Percentiles rank a stretch among this genome's conserved stretches.
Evolutionary conservation across 2,329 filamentous ascomycete species (phyloP).

Genomic region (Penicillium olsonii): DNA sequence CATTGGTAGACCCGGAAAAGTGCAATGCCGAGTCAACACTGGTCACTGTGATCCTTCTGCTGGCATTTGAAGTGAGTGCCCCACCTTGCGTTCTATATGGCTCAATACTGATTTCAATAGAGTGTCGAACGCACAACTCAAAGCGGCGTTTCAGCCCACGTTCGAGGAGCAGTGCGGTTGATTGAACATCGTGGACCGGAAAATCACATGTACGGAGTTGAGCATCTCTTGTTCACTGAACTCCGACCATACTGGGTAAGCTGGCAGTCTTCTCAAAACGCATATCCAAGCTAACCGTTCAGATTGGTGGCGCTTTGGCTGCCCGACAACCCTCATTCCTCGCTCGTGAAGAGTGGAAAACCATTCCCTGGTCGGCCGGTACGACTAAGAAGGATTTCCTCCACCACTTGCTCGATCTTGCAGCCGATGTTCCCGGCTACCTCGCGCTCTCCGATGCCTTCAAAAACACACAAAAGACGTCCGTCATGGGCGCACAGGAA

Average conservation of each 20-base stretch:
- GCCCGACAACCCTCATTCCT: constrained; percentile 38
- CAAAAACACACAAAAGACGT: constrained; percentile 22
- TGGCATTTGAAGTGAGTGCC: constrained; percentile 38
- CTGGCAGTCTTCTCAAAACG: neutral
- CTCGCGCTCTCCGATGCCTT: constrained; percentile 35
- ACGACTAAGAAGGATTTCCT: constrained; percentile 40
- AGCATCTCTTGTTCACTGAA: constrained; percentile 42
- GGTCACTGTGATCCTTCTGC: constrained; percentile 40
- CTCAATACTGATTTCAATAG: constrained; percentile 16
- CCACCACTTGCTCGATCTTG: constrained; percentile 40
- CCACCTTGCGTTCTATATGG: neutral
- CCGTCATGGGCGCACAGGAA: constrained; percentile 32
- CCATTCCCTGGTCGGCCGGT: constrained; percentile 39
- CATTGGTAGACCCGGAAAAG: constrained; percentile 36
- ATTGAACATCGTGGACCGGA: constrained; percentile 43
- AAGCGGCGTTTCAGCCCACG: constrained; percentile 34
- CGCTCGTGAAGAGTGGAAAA: constrained; percentile 41
- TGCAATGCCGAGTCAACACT: constrained; percentile 41
- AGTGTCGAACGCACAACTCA: constrained; percentile 41
- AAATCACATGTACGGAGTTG: constrained; percentile 42
- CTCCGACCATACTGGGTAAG: constrained; percentile 43
- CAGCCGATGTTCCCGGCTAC: constrained; percentile 36
- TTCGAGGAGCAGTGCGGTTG: constrained; percentile 37
- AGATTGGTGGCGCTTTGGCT: constrained; percentile 35
- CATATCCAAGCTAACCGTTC: constrained; percentile 1